Base-by-base conservation (phyloP, 768 basidiomycete species). In the Coprinopsis sp. region DNA sequence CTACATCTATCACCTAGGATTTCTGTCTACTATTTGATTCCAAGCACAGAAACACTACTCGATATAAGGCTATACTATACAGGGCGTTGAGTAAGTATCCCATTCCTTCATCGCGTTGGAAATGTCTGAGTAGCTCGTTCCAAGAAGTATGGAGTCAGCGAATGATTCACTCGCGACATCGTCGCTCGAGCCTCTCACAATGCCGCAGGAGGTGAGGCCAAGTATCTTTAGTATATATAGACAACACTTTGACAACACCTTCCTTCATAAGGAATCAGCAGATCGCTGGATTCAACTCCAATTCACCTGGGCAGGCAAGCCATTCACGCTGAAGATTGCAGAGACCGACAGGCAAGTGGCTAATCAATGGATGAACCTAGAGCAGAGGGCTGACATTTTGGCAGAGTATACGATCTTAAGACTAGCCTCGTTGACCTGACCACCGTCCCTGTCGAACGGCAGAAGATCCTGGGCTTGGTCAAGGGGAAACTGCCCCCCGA, bases 401-500 rank as follows among this genome's bases (percentile, higher is more conserved):
- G 33, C 58, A 93, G 90, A 64, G 78, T 93, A 10, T 87, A 80
- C 56, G 91, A 94, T 58, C 70, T 94, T 54, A 89, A 91, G 64
- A 69, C 72, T 13, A 62, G 73, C 2, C 69, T 95, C 30, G 74
- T 83, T 47, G 71, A 66, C 27, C 58, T 91, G 42, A 95, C 91
- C 3, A 76, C 72, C 45, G 91, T 95, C 3, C 90, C 91, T 10
- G 78, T 81, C 22, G 88, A 87, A 56, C 73, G 90, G 6, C 90
- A 93, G 68, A 94, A 95, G 68, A 82, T 94, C 46, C 72, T 93
- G 24, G 91, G 91, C 1, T 65, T 95, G 21, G 82, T 86, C 24
- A 91, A 88, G 57, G 87, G 87, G 22, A 92, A 87, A 61, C 64
- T 91, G 6, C 88, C 89, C 6, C 72, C 78, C 2, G 90, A 94